Conservation (phyloP, 2,329 filamentous ascomycete genomes). For the Diplocarpon rosae region DNA sequence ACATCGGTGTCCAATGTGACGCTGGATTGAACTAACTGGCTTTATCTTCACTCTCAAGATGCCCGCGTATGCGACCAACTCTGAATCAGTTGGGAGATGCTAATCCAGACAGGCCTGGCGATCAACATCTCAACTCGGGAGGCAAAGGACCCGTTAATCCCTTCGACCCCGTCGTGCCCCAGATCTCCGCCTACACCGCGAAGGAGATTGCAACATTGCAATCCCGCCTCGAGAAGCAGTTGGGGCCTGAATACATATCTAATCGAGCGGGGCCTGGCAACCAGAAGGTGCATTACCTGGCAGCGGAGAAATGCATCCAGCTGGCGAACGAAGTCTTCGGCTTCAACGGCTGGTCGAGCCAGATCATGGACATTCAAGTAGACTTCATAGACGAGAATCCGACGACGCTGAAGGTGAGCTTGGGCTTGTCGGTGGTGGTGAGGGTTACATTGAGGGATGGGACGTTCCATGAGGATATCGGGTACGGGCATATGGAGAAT, state of each 20-base stretch:
- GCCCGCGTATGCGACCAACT: constrained; percentile 33
- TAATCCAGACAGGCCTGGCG: constrained; percentile 45
- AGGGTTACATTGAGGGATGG: constrained; percentile 85
- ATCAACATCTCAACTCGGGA: constrained; percentile 41
- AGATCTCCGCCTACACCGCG: constrained; percentile 75
- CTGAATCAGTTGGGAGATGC: neutral
- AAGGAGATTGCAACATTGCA: constrained; percentile 82
- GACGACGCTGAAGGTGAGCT: constrained; percentile 64
- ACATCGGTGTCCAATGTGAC: constrained; percentile 12
- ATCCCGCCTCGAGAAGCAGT: constrained; percentile 76
- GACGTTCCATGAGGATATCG: constrained; percentile 95
- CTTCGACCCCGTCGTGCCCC: constrained; percentile 61
- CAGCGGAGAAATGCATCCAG: constrained; percentile 93
- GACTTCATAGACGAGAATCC: constrained; percentile 89
- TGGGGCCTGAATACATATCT: constrained; percentile 94
- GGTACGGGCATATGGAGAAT: constrained; percentile 94
- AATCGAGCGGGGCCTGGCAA: constrained; percentile 73
- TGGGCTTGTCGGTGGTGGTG: constrained; percentile 84
- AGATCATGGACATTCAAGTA: constrained; percentile 88
- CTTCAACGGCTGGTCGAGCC: constrained; percentile 95
- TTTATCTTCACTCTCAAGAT: constrained; percentile 25
- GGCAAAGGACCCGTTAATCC: constrained; percentile 52
- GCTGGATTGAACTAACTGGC: constrained; percentile 1
- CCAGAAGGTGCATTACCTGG: constrained; percentile 81
- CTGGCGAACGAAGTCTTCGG: constrained; percentile 93